phyloP scores from a whole-genome alignment of 495 filamentous ascomycete species.

The Aspergillus funiculosus region DNA sequence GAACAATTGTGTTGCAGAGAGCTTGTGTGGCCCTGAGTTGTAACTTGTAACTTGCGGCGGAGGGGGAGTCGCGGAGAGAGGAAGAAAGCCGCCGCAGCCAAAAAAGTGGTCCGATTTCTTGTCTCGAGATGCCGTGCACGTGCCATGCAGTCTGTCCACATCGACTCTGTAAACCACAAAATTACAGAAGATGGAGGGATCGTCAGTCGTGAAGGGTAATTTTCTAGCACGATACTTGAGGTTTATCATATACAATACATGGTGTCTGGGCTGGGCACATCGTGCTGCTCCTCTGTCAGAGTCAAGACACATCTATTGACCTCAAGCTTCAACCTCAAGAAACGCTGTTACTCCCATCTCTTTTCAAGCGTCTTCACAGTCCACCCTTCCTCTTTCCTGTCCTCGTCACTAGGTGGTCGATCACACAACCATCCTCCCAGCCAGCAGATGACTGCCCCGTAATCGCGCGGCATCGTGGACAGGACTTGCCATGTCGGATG shows the following conservation, averaged over 20 bases:
- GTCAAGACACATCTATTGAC: too few relatives aligned
- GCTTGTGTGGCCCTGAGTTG: slow-evolving; percentile 13
- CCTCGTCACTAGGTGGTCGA: slow-evolving; percentile 46
- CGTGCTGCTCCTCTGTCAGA: too few relatives aligned
- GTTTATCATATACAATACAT: too few relatives aligned
- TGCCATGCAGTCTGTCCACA: not conserved
- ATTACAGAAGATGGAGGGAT: too few relatives aligned
- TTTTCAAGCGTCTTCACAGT: not conserved
- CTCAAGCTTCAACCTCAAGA: too few relatives aligned
- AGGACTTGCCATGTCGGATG: slow-evolving; percentile 78
- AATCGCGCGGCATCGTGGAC: slow-evolving; percentile 65
- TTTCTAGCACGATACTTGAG: too few relatives aligned
- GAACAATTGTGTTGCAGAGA: slow-evolving; percentile 12
- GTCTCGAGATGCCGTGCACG: slow-evolving; percentile 20
- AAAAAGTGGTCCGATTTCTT: slow-evolving; percentile 22
- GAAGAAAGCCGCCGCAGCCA: slow-evolving; percentile 4
- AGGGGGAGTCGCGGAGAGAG: not conserved
- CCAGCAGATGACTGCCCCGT: slow-evolving; percentile 40
- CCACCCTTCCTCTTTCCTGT: slow-evolving; percentile 38
- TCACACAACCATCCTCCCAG: slow-evolving; percentile 46
- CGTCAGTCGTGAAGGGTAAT: too few relatives aligned
- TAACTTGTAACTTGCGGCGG: too few relatives aligned
- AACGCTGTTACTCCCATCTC: too few relatives aligned
- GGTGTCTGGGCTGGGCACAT: too few relatives aligned
- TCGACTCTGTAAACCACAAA: not conserved